These are phyloP conservation scores for Populus nigra DNA, from an alignment of 345 rosid species.

Conservation along the genomic window DNA sequence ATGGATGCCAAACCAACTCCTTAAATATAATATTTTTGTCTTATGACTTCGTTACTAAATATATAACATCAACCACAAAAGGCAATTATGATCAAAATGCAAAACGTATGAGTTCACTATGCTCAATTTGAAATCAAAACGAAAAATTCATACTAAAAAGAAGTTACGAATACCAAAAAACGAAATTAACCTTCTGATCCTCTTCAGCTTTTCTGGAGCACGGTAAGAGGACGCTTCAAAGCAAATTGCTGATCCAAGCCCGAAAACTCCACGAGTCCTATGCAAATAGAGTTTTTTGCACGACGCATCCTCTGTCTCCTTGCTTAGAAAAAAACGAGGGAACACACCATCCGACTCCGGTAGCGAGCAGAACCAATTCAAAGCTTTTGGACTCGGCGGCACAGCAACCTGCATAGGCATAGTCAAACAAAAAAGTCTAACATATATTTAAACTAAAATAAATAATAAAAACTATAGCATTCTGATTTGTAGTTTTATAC, in stretches of 20 bases:
- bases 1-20: not conserved
- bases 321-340: conserved; percentile 79
- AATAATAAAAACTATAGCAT: no score
- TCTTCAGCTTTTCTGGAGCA: conserved; percentile 25
- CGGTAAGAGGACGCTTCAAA: conserved; percentile 43
- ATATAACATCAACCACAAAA: not conserved
- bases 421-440: not conserved
- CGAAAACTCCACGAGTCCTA: conserved; percentile 64
- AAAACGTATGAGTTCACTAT: not conserved
- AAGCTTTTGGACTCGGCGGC: conserved; percentile 84
- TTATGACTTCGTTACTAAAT: not conserved
- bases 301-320: conserved; percentile 46
- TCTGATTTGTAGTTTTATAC: conserved; percentile 21
- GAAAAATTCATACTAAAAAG: not conserved
- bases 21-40: not conserved
- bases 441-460: not conserved
- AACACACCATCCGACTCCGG: conserved; percentile 51
- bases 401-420: conserved; percentile 63
- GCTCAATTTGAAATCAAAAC: not conserved
- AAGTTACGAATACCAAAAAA: not conserved
- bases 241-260: conserved; percentile 73
- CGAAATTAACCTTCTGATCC: conserved; percentile 47
- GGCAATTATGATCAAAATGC: not conserved
- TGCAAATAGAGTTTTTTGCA: conserved; percentile 53
- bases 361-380: conserved; percentile 75